Percentiles rank a stretch among this genome's conserved stretches.
Conservation (phyloP, 495 filamentous ascomycete genomes). For the Chaetomium fimeti region DNA sequence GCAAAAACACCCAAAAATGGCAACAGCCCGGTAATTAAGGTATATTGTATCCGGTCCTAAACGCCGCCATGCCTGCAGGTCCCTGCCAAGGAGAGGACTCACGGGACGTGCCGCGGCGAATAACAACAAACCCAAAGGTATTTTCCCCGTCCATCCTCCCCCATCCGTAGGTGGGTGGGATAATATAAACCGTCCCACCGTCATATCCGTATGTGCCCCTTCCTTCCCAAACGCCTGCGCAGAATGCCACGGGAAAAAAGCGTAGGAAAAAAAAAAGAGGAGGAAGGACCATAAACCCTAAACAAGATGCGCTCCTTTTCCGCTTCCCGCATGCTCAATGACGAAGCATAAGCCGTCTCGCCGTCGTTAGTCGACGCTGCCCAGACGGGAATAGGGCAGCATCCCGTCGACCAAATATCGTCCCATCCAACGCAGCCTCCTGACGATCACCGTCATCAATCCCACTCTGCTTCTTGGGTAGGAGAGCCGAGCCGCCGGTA, state of each 20-base stretch:
- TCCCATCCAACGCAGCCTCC: slow-evolving; percentile 1
- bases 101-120: no score
- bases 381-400: neutral
- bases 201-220: neutral
- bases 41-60: neutral
- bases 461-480: neutral
- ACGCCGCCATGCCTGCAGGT: neutral
- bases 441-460: neutral
- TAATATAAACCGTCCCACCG: neutral
- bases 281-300: neutral
- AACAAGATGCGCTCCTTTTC: neutral
- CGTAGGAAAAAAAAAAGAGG: neutral
- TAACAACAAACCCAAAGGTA: neutral
- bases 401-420: slow-evolving; percentile 1
- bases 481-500: neutral
- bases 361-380: neutral
- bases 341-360: neutral
- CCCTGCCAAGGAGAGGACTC: neutral
- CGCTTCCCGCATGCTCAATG: neutral
- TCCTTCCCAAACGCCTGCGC: neutral
- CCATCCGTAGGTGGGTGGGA: neutral
- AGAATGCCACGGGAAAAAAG: neutral
- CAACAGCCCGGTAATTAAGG: neutral
- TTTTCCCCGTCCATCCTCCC: neutral
- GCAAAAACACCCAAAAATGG: neutral